Evolutionary conservation across 257 asterid species (phyloP).

Genomic region (Solanum pennellii): DNA sequence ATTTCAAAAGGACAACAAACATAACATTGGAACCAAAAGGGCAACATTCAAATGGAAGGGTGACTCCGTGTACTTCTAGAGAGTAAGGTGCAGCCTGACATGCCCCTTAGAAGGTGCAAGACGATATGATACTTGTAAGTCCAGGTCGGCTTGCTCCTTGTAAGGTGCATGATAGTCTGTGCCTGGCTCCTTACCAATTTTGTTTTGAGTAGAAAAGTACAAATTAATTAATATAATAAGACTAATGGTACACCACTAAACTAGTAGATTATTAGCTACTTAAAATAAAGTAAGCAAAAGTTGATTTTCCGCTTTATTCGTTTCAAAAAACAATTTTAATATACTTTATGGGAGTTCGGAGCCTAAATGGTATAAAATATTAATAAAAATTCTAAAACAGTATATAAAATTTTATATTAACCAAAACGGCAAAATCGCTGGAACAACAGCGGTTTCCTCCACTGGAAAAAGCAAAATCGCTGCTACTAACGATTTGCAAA

Average conservation of each 20-base stretch:
- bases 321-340: background rate
- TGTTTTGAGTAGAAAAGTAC: background rate
- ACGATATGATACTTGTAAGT: background rate
- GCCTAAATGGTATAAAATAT: too few relatives aligned
- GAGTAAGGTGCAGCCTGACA: background rate
- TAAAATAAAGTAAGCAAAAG: background rate
- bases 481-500: too few relatives aligned
- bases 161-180: background rate
- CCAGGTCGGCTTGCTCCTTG: background rate
- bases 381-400: too few relatives aligned
- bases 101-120: background rate
- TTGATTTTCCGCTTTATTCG: background rate
- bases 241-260: background rate
- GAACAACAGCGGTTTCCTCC: too few relatives aligned
- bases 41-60: background rate
- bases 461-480: too few relatives aligned
- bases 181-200: too few relatives aligned
- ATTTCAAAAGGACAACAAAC: too few relatives aligned
- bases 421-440: rapidly evolving
- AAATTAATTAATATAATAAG: background rate
- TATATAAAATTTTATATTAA: too few relatives aligned
- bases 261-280: background rate
- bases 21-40: background rate
- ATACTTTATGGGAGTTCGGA: background rate
- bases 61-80: background rate